Percentiles rank a stretch among this genome's conserved stretches.
phyloP scores from a whole-genome alignment of 345 rosid species.

The Lenwebbia sp. region DNA sequence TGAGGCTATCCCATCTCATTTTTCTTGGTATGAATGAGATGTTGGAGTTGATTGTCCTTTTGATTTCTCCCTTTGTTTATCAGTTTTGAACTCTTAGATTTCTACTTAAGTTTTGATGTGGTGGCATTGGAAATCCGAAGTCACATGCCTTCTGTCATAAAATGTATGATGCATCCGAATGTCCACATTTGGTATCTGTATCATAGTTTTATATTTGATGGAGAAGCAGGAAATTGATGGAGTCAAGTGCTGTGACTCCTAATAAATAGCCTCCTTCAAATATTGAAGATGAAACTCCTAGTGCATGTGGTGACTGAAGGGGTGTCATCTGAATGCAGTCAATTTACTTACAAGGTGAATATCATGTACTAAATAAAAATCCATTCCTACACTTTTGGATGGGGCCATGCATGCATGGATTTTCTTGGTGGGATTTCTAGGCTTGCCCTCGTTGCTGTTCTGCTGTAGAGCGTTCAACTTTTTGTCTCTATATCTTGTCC shows the following conservation, averaged over 20 bases:
- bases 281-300: background rate
- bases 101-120: background rate
- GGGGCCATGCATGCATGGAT: background rate
- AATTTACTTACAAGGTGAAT: background rate
- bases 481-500: background rate
- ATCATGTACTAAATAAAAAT: rapidly evolving
- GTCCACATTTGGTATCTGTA: background rate
- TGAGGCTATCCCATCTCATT: background rate
- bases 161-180: background rate
- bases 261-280: background rate
- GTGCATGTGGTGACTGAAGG: background rate
- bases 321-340: background rate
- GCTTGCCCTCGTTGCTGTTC: background rate
- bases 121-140: background rate
- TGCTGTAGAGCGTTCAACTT: background rate
- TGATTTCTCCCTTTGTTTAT: background rate
- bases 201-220: background rate
- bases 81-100: background rate
- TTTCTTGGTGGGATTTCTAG: background rate
- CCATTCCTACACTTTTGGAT: background rate
- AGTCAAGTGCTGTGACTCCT: background rate
- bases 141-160: background rate
- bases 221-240: background rate
- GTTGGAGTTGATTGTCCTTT: background rate
- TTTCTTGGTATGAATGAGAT: background rate